These are phyloP conservation scores for Helicostylum pulchrum DNA, from an alignment of 192 early-diverging fungal species.

Conservation along the genomic window DNA sequence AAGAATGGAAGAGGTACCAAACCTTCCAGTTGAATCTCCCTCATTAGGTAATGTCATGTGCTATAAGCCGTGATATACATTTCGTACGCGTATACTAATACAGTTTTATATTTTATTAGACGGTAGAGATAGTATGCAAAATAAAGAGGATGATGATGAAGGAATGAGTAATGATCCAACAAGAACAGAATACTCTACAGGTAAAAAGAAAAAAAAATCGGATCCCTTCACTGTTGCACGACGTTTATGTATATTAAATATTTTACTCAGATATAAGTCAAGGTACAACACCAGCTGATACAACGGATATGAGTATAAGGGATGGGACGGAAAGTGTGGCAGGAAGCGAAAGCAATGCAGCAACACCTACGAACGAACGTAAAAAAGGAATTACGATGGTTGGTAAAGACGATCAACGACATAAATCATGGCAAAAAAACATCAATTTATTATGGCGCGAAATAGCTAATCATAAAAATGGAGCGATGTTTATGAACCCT, in stretches of 20 bases:
- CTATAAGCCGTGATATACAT: too few relatives aligned
- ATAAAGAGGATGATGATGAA: background rate
- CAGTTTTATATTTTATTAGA: too few relatives aligned
- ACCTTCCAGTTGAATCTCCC: background rate
- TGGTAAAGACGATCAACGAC: conserved; percentile 39
- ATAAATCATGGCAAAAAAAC: conserved; percentile 78
- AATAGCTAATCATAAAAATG: conserved; percentile 83
- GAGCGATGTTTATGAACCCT: conserved; percentile 77
- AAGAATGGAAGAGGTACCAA: background rate
- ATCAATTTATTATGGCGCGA: conserved; percentile 76
- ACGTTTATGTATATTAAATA: too few relatives aligned
- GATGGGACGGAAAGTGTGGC: conserved; percentile 9
- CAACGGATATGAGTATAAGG: background rate
- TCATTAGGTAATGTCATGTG: too few relatives aligned
- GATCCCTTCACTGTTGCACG: too few relatives aligned
- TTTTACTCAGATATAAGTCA: conserved; percentile 3
- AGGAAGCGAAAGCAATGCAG: conserved; percentile 18
- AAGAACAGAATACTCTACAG: conserved; percentile 11
- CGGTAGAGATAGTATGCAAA: background rate
- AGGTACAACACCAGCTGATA: conserved; percentile 3
- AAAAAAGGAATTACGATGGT: conserved; percentile 24
- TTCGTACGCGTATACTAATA: too few relatives aligned
- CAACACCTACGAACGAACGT: conserved; percentile 26
- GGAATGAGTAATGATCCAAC: background rate
- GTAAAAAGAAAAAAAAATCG: background rate